phyloP scores from a whole-genome alignment of 169 alveolate species.

The Plasmodium cynomolgi region DNA sequence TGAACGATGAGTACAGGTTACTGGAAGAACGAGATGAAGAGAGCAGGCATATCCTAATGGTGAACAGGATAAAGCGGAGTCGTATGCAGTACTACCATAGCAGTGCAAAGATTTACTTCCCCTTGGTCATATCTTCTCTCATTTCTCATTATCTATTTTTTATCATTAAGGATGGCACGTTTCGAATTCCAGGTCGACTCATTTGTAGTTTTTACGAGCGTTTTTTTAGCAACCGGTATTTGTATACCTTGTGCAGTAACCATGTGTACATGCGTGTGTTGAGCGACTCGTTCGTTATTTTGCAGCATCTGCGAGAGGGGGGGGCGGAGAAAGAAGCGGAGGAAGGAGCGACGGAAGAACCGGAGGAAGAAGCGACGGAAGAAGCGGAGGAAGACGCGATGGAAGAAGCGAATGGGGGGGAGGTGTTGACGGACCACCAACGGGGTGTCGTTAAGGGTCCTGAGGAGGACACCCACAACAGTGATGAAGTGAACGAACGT shows the following conservation, averaged over 20 bases:
- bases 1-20: slow-evolving; percentile 27
- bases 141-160: slow-evolving; percentile 42
- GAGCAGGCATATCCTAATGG: slow-evolving; percentile 7
- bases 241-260: slow-evolving; percentile 61
- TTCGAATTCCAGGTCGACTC: background rate
- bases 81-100: slow-evolving; percentile 13
- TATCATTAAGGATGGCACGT: background rate
- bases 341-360: background rate
- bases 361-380: background rate
- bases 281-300: slow-evolving; percentile 37
- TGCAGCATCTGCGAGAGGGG: background rate
- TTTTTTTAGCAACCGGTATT: slow-evolving; percentile 59
- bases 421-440: background rate
- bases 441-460: background rate
- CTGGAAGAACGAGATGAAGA: slow-evolving; percentile 38
- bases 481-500: background rate
- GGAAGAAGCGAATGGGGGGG: background rate
- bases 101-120: slow-evolving; percentile 63
- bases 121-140: slow-evolving; percentile 42
- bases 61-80: background rate
- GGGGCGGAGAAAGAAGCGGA: background rate
- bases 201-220: slow-evolving; percentile 11
- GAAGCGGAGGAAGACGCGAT: too few species aligned
- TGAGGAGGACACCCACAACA: background rate
- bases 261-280: slow-evolving; percentile 26